Evolutionary conservation across 169 alveolate species (phyloP).

Genomic region (Eimeria sp.): DNA sequence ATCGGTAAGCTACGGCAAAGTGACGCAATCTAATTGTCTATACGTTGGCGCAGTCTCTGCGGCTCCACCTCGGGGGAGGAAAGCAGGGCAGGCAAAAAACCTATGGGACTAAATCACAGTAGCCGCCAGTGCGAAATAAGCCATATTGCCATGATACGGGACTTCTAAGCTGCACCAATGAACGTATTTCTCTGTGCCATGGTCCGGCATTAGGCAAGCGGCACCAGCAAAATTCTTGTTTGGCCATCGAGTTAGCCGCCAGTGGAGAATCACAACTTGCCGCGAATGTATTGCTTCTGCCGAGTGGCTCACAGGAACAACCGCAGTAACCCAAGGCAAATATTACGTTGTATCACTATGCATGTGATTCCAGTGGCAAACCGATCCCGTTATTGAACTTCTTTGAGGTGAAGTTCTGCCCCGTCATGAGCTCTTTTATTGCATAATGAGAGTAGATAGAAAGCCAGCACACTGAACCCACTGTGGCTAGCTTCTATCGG

Average conservation of each 20-base stretch:
- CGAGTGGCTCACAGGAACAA: background rate
- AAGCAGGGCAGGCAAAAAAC: no score
- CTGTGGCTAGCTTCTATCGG: background rate
- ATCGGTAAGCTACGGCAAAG: no score
- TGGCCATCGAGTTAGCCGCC: background rate
- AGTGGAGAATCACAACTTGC: background rate
- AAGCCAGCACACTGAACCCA: background rate
- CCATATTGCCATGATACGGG: no score
- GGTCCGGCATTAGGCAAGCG: no score
- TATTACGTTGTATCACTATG: background rate
- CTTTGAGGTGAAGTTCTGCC: background rate
- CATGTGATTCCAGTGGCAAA: background rate
- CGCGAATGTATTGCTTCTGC: background rate
- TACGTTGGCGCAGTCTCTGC: no score
- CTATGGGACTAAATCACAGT: no score
- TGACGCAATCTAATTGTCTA: no score
- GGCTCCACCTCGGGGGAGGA: no score
- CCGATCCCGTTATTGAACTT: no score
- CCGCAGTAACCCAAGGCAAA: background rate
- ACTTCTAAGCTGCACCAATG: no score
- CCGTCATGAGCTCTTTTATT: background rate
- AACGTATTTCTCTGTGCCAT: no score
- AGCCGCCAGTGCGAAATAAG: no score
- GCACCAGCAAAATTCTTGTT: background rate
- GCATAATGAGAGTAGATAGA: background rate